These are phyloP conservation scores for Podila epicladia DNA, from an alignment of 192 early-diverging fungal genomes.

Conservation along the genomic window DNA sequence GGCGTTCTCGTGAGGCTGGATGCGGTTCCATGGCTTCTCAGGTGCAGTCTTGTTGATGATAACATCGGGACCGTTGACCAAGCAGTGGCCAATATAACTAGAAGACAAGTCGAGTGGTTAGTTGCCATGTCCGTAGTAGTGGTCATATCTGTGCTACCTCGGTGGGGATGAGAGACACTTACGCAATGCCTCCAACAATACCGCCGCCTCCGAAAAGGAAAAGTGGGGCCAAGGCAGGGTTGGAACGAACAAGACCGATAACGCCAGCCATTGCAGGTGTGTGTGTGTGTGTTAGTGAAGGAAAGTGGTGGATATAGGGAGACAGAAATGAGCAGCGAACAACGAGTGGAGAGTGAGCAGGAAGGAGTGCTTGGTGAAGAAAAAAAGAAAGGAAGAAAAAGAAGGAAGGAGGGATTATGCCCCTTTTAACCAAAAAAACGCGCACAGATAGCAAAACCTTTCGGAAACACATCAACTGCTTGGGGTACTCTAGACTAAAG, in stretches of 20 bases:
- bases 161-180: constrained; percentile 1
- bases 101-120: neutral
- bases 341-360: neutral
- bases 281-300: neutral
- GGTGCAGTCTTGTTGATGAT: constrained; percentile 50
- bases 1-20: constrained; percentile 53
- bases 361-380: constrained; percentile 4
- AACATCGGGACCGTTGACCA: constrained; percentile 49
- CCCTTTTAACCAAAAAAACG: no score
- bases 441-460: no score
- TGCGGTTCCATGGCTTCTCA: constrained; percentile 52
- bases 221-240: constrained; percentile 42
- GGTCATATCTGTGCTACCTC: neutral
- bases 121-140: neutral
- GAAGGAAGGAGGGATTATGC: neutral
- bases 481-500: no score
- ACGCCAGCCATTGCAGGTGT: constrained; percentile 30
- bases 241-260: constrained; percentile 29
- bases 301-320: neutral
- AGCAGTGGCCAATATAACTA: constrained; percentile 49
- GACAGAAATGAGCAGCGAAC: neutral
- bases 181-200: constrained; percentile 48
- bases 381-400: neutral
- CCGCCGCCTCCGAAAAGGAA: constrained; percentile 47
- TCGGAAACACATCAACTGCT: no score